Evolutionary conservation across 495 filamentous ascomycete genomes (phyloP), one percentile per base, ranked within the genome.

Genomic region (Lineolata rhizophorae): DNA sequence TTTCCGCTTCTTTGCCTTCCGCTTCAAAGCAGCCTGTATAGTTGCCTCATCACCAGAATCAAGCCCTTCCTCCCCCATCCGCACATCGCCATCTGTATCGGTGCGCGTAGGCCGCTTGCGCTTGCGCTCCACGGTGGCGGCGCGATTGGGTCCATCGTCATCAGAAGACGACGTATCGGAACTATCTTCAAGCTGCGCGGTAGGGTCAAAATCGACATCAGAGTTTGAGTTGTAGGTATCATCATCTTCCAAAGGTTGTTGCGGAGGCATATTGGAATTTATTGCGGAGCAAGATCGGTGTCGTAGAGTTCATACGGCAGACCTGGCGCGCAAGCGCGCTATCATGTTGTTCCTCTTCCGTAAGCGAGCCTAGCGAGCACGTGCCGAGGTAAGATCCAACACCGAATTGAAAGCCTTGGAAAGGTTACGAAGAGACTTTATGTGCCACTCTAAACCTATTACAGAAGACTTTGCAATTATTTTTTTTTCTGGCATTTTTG

Each of bases 11-110:
- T 52, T 54, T 42, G 61, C 71, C 35, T 54, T 53, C 42, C 63
- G 64, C 42, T 51, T 62, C n/a, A n/a, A n/a, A n/a, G n/a, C n/a
- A n/a, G n/a, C n/a, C 30, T 65, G 54, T 40, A 85, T 74, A 10
- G 76, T 76, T 0, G 60, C 66, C 47, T 87, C 79, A 48, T 90
- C 80, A n/a, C 79, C 78, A 1, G 77, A 82, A 27, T 64, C 62
- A 18, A 67, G 38, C 18, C n/a, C n/a, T n/a, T n/a, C n/a, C 22
- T 51, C 54, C 3, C 25, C 39, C 5, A 20, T 11, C 38, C 72
- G 61, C 38, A 64, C 60, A 14, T 46, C 47, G 12, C 37, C 44
- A 2, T 38, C 42, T 9, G 24, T 22, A 27, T 27, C 29, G 3
- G 27, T 19, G 19, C 31, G 25, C 4, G 29, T 32, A 25, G 37